Evolutionary conservation across 2,329 filamentous ascomycete genomes (phyloP), one percentile per base, ranked within the genome.

Genomic region (Ceratocystis papillata): DNA sequence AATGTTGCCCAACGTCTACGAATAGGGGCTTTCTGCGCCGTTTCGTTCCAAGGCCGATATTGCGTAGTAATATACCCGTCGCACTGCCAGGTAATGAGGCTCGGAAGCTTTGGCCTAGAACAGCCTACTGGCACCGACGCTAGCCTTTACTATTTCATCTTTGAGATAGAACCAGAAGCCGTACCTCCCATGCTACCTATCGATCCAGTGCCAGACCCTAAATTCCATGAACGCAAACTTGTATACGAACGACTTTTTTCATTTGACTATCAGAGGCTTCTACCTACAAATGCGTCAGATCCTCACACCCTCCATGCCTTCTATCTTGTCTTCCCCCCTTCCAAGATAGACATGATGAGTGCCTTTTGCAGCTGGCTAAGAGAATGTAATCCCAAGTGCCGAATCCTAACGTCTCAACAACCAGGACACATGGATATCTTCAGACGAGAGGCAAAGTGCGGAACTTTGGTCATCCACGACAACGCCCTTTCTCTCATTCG

Each of bases 341-440:
- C 75, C 1, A 73, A 73, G 33, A 66, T 69, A 6, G 65, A 73
- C 10, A 75, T 76, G 46, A 73, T 74, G 20, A 69, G 73, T 7
- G 74, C 79, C 7, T n/a, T 83, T 1, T 74, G 71, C 33, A 71
- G 73, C 20, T 84, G 80, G 80, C 70, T 84, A 8, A 73, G 73
- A 5, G 70, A 69, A 3, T 75, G 73, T 45, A 75, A 79, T 41
- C 69, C 74, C 0, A 69, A 74, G 1, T 80, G 77, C 69, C 75
- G 73, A 20, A 73, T 84, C 8, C 78, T 75, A 37, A 75, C 73
- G 5, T 77, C 76, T 61, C 70, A 77, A 12, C 71, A 71, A 0
- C 45, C 75, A 5, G 81, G 81, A 0, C 74, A 79, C 7, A 84
- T 82, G 81, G 68, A 72, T 3, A 73, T 72, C 20, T 83, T 84